Evolutionary conservation across 768 basidiomycete species (phyloP), one percentile per base, ranked within the genome.

Genomic region (Lepiota subincarnata): DNA sequence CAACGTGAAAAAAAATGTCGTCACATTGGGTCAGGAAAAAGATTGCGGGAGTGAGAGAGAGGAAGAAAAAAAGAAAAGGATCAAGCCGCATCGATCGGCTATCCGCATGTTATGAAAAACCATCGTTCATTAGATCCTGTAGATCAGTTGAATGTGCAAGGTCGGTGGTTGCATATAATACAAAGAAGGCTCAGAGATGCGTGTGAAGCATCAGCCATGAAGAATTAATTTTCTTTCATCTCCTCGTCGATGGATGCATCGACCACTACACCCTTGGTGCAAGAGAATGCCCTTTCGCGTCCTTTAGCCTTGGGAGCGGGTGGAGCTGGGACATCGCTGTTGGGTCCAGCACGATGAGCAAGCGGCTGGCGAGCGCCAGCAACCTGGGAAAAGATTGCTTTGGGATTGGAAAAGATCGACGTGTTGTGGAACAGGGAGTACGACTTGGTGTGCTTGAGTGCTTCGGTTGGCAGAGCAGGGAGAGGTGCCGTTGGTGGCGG

Each of bases 401-500:
- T 53, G 4, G 51, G 50, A 36, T 36, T 22, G 37, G 40, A 50
- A 44, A 28, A 44, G 26, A 53, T 42, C n/a, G 44, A 37, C 26
- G 48, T 20, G 48, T 42, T 38, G 16, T 48, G 41, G 31, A 55
- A 40, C 34, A 50, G 31, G 37, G 57, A 36, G 49, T 50, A 2
- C 51, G 48, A 35, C 53, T 55, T 54, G 62, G 53, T 51, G 48
- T 16, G 70, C 41, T 53, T 53, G 44, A n/a, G 6, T 6, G 45
- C 6, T 19, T 53, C 44, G 7, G 24, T 22, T 39, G 52, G 72
- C 0, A 73, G 48, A 4, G 70, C 72, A 4, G 74, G 75, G 6
- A 76, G 70, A 11, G 74, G 74, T 6, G 66, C 64, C 4, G 66
- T 74, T 0, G 74, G 74, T 0, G 76, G 73, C 0, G 74, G 74